These are phyloP conservation scores for Populus euphratica DNA, from an alignment of 345 rosid genomes.

Conservation along the genomic window DNA sequence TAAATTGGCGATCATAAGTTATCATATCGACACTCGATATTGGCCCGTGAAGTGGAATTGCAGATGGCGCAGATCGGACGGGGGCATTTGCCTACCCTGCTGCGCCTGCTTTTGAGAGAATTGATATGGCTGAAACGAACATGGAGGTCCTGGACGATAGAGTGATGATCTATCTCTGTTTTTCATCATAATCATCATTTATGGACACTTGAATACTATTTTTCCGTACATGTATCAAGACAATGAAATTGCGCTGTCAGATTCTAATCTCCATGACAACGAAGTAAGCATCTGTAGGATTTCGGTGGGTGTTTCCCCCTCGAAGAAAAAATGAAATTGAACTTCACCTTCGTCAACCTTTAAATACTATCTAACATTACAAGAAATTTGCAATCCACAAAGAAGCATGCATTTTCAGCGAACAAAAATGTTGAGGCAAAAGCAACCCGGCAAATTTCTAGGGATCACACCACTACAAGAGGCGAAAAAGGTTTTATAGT, in stretches of 20 bases:
- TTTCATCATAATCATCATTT: neutral
- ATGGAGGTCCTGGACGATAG: neutral
- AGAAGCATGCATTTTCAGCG: neutral
- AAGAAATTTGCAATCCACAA: too few relatives aligned
- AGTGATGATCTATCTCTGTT: neutral
- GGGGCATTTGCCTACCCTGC: neutral
- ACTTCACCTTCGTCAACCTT: neutral
- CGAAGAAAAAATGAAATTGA: too few relatives aligned
- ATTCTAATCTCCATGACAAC: neutral
- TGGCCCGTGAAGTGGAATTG: neutral
- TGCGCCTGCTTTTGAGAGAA: neutral
- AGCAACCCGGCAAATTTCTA: neutral
- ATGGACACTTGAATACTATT: neutral
- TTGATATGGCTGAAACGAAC: neutral
- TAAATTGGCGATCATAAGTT: neutral
- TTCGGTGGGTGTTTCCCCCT: too few relatives aligned
- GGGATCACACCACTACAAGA: neutral
- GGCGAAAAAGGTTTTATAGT: neutral
- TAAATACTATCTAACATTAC: too few relatives aligned
- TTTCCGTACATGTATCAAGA: neutral
- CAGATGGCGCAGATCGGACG: neutral
- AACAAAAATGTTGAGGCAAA: neutral
- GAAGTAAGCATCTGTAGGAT: too few relatives aligned
- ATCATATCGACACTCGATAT: too few relatives aligned
- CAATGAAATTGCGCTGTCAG: neutral